Base-by-base conservation (phyloP, 306 rosid genomes). In the Betula pendula region DNA sequence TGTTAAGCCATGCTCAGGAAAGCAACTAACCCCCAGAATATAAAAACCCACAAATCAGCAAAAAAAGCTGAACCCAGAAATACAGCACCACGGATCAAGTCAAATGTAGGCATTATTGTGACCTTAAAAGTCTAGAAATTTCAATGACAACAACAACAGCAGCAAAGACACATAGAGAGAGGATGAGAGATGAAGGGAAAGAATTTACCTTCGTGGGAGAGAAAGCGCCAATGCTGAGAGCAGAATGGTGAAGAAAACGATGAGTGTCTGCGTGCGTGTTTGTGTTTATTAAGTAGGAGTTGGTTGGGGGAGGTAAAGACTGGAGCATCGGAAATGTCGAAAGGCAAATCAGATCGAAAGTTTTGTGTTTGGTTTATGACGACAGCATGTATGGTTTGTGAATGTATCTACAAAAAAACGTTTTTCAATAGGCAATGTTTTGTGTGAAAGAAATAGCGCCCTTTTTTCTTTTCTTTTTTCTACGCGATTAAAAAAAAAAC, bases 171-270 rank as follows among this genome's bases (percentile, higher is more conserved):
- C 68, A 27, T 0, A 16, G 62, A 6, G 33, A 52, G 59, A 45
- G 44, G 19, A 66, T n/a, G n/a, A n/a, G n/a, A n/a, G n/a, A n/a
- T n/a, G n/a, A 66, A 59, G 51, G 29, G 59, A 22, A 66, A 82
- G 43, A 27, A 35, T 81, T 84, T 53, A 88, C 97, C 88, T 73
- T 73, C 81, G 14, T 44, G 62, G n/a, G n/a, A n/a, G n/a, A n/a
- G n/a, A n/a, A n/a, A n/a, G n/a, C n/a, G n/a, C n/a, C n/a, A n/a
- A n/a, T n/a, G n/a, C n/a, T n/a, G n/a, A 81, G 79, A 65, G 73
- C 31, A 79, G 74, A 76, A 48, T 65, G 72, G 65, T 2, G 70
- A 80, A 74, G 66, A 68, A 44, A 31, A 29, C 48, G 48, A 38
- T 65, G 70, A 29, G 15, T 10, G 45, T 22, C 19, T 22, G 69